A percentile compares a stretch with the other conserved stretches of the same genome.
Evolutionary conservation across 2,329 filamentous ascomycete genomes (phyloP).

Genomic region (Aspergillus thermomutatus): DNA sequence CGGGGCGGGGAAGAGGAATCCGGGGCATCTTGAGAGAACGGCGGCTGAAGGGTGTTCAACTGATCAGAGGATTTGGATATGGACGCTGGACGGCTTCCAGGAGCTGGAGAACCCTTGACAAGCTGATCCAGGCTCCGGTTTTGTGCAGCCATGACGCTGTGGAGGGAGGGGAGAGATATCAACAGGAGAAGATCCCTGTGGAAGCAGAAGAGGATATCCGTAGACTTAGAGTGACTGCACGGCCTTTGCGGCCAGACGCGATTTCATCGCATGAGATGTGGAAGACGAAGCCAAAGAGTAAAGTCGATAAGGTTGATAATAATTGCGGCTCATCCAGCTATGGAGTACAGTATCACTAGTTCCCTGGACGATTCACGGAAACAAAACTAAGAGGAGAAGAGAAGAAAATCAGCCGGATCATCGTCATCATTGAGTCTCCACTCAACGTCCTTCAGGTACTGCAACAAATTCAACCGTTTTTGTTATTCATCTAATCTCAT

Average conservation of each 20-base stretch:
- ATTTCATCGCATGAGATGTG: conserved; percentile 20
- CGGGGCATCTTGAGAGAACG: conserved; percentile 15
- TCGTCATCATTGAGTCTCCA: background rate
- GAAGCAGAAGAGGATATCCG: background rate
- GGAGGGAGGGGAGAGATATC: conserved; percentile 4
- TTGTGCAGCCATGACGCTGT: conserved; percentile 54
- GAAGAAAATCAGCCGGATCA: background rate
- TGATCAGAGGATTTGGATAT: conserved; percentile 28
- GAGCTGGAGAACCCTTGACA: conserved; percentile 81
- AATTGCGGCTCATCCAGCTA: background rate
- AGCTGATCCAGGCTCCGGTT: conserved; percentile 68
- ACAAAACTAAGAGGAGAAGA: background rate
- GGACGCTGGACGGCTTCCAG: conserved; percentile 46
- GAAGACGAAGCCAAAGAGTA: background rate
- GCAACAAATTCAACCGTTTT: background rate
- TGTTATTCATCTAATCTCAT: background rate
- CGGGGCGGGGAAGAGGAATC: conserved; percentile 45
- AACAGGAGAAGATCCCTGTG: background rate
- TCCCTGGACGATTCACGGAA: background rate
- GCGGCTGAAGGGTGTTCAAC: conserved; percentile 14
- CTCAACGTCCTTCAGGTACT: background rate
- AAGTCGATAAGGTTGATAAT: background rate
- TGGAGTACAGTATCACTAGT: background rate
- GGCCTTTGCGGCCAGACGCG: conserved; percentile 29
- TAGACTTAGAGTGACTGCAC: conserved; percentile 9